Percentiles rank a stretch among this genome's conserved stretches.
These are phyloP conservation scores for Fragaria vesca DNA, from an alignment of 306 rosid species.

Conservation along the genomic window DNA sequence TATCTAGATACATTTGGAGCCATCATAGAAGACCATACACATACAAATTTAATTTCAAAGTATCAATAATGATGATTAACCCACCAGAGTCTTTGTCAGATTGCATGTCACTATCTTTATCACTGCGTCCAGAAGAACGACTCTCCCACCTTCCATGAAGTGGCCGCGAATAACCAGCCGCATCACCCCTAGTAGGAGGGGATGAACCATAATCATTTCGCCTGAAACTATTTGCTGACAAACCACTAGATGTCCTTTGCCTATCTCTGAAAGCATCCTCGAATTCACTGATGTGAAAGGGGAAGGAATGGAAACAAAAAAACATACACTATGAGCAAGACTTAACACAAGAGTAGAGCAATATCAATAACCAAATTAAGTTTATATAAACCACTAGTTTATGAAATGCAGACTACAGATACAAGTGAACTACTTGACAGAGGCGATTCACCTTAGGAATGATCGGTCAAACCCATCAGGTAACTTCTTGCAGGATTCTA, in stretches of 20 bases:
- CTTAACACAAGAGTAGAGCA: slow-evolving; percentile 14
- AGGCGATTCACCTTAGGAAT: slow-evolving; percentile 55
- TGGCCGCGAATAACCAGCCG: slow-evolving; percentile 55
- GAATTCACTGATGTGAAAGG: slow-evolving; percentile 57
- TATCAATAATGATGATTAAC: slow-evolving; percentile 19
- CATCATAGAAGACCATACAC: background rate
- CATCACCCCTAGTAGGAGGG: slow-evolving; percentile 81
- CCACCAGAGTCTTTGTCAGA: slow-evolving; percentile 85
- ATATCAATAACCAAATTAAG: background rate
- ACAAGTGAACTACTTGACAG: background rate
- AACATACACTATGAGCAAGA: slow-evolving; percentile 26
- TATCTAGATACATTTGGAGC: background rate
- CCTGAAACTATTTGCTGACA: slow-evolving; percentile 58
- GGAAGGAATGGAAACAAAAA: background rate
- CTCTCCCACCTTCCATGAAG: slow-evolving; percentile 81
- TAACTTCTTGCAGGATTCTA: slow-evolving; percentile 72
- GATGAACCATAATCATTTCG: slow-evolving; percentile 73
- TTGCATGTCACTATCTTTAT: slow-evolving; percentile 76
- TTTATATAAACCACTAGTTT: background rate
- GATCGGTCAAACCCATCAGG: slow-evolving; percentile 80
- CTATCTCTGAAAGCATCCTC: slow-evolving; percentile 68
- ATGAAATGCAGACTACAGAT: background rate
- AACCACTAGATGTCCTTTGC: slow-evolving; percentile 62
- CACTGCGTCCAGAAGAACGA: slow-evolving; percentile 75
- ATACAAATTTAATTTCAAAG: background rate